These are phyloP conservation scores for Diaporthe australafricana DNA, from an alignment of 2,329 filamentous ascomycete species.

Conservation along the genomic window DNA sequence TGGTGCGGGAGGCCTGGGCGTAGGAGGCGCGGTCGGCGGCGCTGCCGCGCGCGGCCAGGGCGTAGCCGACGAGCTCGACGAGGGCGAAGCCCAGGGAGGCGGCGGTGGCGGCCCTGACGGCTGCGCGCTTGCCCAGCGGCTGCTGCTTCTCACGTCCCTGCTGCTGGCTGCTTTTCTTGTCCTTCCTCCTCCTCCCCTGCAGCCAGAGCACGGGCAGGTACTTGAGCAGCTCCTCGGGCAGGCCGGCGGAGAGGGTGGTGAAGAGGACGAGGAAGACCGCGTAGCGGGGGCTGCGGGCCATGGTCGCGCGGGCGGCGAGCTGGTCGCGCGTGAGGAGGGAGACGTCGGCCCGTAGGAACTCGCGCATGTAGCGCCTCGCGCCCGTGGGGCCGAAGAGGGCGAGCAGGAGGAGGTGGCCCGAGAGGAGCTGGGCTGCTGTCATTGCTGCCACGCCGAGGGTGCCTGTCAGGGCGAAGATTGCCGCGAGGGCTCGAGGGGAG, in stretches of 20 bases:
- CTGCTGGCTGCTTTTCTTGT: neutral
- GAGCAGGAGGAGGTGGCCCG: constrained; percentile 1
- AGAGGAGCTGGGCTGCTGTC: neutral
- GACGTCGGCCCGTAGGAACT: constrained; percentile 3
- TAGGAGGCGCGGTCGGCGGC: neutral
- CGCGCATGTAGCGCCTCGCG: neutral
- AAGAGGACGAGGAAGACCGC: neutral
- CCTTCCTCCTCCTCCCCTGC: neutral
- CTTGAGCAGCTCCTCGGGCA: constrained; percentile 14
- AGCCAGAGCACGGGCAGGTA: neutral
- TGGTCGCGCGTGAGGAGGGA: neutral
- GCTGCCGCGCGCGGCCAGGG: neutral
- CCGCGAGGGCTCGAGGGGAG: neutral
- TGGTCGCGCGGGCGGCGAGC: neutral
- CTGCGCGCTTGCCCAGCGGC: neutral
- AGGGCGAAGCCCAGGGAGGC: neutral
- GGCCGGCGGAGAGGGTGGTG: neutral
- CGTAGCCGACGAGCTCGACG: constrained; percentile 4
- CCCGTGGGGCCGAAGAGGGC: neutral
- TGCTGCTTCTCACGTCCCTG: neutral
- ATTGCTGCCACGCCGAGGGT: neutral
- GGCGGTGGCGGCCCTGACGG: constrained; percentile 2
- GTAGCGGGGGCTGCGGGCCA: neutral
- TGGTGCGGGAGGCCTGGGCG: neutral
- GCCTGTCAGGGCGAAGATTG: neutral